These are phyloP conservation scores for Fraxinus platypoda DNA, from an alignment of 305 asterid species.

Conservation along the genomic window DNA sequence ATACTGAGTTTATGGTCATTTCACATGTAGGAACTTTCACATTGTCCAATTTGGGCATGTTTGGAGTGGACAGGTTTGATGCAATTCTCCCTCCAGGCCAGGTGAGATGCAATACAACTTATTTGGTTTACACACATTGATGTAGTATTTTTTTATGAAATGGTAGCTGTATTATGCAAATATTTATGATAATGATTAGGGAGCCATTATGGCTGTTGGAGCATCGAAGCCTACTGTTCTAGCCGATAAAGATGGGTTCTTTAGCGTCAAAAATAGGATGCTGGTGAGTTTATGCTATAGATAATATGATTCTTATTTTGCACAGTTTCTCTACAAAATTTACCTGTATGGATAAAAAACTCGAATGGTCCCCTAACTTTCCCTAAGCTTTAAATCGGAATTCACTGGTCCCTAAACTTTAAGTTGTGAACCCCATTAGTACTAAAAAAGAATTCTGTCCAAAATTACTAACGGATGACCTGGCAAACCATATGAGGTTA, in stretches of 20 bases:
- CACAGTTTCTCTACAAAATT: background rate
- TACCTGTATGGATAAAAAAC: background rate
- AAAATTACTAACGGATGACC: background rate
- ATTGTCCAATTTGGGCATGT: constrained; percentile 91
- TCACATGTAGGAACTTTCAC: constrained; percentile 75
- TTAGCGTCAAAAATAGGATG: constrained; percentile 66
- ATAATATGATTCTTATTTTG: background rate
- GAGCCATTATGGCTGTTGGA: constrained; percentile 99
- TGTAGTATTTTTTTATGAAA: background rate
- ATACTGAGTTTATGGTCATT: constrained; percentile 16
- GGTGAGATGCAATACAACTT: constrained; percentile 39
- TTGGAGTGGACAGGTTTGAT: constrained; percentile 95
- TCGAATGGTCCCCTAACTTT: background rate
- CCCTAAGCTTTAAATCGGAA: background rate
- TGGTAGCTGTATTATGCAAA: constrained; percentile 6
- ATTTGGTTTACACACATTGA: background rate
- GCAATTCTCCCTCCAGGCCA: constrained; percentile 99
- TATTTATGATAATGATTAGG: constrained; percentile 46
- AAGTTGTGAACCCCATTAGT: background rate
- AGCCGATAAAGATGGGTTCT: constrained; percentile 65
- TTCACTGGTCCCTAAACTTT: background rate
- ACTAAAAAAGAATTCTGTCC: background rate
- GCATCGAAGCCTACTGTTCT: constrained; percentile 82
- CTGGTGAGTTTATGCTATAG: constrained; percentile 49
- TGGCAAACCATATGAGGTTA: background rate